Percentiles rank a stretch among this genome's conserved stretches.
These are phyloP conservation scores for Prunus campanulata DNA, from an alignment of 306 rosid genomes.

Conservation along the genomic window DNA sequence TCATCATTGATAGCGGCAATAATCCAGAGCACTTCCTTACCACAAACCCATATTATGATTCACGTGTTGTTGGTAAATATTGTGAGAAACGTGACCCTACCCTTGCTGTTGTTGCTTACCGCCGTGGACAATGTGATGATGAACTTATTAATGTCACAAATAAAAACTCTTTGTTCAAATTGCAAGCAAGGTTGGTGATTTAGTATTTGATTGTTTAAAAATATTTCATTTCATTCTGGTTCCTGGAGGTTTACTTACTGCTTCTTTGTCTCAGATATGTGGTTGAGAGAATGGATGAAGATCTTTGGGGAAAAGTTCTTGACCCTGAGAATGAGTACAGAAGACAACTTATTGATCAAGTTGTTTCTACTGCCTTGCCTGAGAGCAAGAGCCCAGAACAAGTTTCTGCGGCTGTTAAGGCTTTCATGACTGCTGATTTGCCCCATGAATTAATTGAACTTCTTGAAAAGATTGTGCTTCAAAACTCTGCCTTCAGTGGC, in stretches of 20 bases:
- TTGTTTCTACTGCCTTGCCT: slow-evolving; percentile 96
- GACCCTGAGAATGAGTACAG: slow-evolving; percentile 80
- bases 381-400: slow-evolving; percentile 99
- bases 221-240: background rate
- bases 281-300: slow-evolving; percentile 97
- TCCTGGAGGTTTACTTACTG: slow-evolving; percentile 20
- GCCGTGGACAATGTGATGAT: slow-evolving; percentile 97
- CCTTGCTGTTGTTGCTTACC: slow-evolving; percentile 93
- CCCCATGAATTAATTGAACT: slow-evolving; percentile 99
- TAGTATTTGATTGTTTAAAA: slow-evolving; percentile 1
- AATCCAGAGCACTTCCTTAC: slow-evolving; percentile 99
- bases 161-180: slow-evolving; percentile 91
- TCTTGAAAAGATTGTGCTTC: slow-evolving; percentile 99
- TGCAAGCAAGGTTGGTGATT: slow-evolving; percentile 92
- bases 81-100: slow-evolving; percentile 99
- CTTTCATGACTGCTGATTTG: slow-evolving; percentile 98
- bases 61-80: slow-evolving; percentile 98
- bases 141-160: slow-evolving; percentile 95
- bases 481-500: slow-evolving; percentile 98
- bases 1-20: slow-evolving; percentile 95
- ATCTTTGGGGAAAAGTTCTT: slow-evolving; percentile 94
- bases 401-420: slow-evolving; percentile 98
- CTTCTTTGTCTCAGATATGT: slow-evolving; percentile 66
- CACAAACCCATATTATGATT: slow-evolving; percentile 96
- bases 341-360: slow-evolving; percentile 98